Base-by-base conservation (phyloP, 2,329 filamentous ascomycete species). In the Colletotrichum sp. region DNA sequence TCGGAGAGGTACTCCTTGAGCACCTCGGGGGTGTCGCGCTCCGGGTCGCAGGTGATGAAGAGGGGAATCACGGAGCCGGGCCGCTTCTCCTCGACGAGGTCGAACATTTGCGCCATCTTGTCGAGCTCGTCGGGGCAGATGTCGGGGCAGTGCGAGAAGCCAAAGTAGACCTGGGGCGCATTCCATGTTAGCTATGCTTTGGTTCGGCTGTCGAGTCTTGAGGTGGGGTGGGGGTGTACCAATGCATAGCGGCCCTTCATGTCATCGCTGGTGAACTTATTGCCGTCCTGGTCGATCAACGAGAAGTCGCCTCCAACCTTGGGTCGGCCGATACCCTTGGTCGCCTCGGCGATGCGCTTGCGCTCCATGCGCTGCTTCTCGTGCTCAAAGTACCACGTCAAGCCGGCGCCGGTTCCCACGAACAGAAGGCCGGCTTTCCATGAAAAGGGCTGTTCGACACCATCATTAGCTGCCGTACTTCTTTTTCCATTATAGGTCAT, bases 121-220 rank as follows among this genome's bases (percentile, higher is more conserved):
- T 99, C 97, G 80, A 99, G 93, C 87, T 99, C 97, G 82, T 99
- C 97, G 38, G 97, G 97, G 88, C 97, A 99, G 83, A 99, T 99
- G 84, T 99, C 97, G 28, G 97, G 97, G 84, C 97, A 99, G 85
- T 98, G 96, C 10, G 95, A 96, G 90, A 99, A 99, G 81, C 97
- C 97, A 83, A 99, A 99, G 87, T 99, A 99, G 48, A 98, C 93
- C 95, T 97, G 30, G 9, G 32, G 12, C 30, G 30, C 10, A 32
- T 32, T 32, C 12, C 64, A 34, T n/a, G 67, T 70, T 13, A 70
- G 67, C 26, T 21, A 21, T 6, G n/a, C 16, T 21, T 61, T 24
- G 18, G 21, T 18, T 21, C 4, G 13, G 18, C 2, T 16, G 58
- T 21, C 24, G 28, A 21, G 43, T 13, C 3, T 32, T 13, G 1